These are phyloP conservation scores for Penicillium decumbens DNA, from an alignment of 2,329 filamentous ascomycete species.

Conservation along the genomic window DNA sequence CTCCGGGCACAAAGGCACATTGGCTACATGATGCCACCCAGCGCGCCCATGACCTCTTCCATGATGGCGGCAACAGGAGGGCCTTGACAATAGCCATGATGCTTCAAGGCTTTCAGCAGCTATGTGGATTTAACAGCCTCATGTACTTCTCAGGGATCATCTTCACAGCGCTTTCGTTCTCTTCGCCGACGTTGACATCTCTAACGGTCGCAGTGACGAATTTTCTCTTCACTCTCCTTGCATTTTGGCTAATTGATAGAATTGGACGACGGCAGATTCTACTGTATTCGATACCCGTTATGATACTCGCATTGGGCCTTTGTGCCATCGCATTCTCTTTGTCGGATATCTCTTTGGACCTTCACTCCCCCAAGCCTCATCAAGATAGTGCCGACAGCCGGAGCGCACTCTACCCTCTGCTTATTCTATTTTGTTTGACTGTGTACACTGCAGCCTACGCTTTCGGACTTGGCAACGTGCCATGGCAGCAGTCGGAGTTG, in stretches of 20 bases:
- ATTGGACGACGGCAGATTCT: slow-evolving; percentile 76
- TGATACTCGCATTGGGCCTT: slow-evolving; percentile 67
- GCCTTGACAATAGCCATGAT: slow-evolving; percentile 81
- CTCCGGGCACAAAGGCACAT: slow-evolving; percentile 10
- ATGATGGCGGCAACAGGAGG: slow-evolving; percentile 51
- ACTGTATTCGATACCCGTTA: slow-evolving; percentile 76
- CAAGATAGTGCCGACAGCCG: slow-evolving; percentile 21
- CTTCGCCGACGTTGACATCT: slow-evolving; percentile 72
- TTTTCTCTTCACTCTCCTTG: slow-evolving; percentile 71
- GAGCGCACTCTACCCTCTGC: slow-evolving; percentile 40
- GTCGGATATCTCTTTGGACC: slow-evolving; percentile 47
- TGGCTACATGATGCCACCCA: slow-evolving; percentile 28
- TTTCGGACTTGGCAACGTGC: slow-evolving; percentile 81
- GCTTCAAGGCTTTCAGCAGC: slow-evolving; percentile 80
- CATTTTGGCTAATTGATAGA: slow-evolving; percentile 71
- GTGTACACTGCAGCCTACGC: slow-evolving; percentile 83
- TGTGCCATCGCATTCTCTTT: slow-evolving; percentile 69
- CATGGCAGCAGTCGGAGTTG: slow-evolving; percentile 93
- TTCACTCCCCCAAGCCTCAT: slow-evolving; percentile 14
- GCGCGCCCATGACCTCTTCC: slow-evolving; percentile 31
- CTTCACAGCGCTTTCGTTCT: slow-evolving; percentile 71
- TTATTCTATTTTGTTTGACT: slow-evolving; percentile 69
- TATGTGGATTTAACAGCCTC: slow-evolving; percentile 84
- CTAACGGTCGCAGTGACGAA: slow-evolving; percentile 78
- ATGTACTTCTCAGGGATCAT: slow-evolving; percentile 91